Conservation (phyloP, 495 filamentous ascomycete genomes). For the Aspergillus hancockii region DNA sequence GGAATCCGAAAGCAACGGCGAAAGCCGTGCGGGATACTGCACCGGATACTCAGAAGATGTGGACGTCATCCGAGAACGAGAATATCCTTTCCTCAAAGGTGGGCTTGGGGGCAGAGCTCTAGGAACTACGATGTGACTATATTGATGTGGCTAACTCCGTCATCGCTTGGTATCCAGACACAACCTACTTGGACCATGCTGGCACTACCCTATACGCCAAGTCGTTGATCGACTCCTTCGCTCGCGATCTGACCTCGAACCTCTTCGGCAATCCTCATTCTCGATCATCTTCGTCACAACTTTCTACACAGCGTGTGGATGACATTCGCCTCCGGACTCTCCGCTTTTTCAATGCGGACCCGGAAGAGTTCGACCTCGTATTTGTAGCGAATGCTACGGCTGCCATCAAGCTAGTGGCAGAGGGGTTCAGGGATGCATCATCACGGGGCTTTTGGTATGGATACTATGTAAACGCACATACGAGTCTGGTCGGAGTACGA, state of each 20-base stretch:
- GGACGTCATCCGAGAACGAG: slow-evolving; percentile 64
- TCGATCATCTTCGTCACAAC: slow-evolving; percentile 76
- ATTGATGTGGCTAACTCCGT: background rate
- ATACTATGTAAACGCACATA: slow-evolving; percentile 85
- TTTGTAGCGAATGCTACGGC: slow-evolving; percentile 94
- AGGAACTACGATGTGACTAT: background rate
- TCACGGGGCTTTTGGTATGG: slow-evolving; percentile 72
- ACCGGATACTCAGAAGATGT: slow-evolving; percentile 64
- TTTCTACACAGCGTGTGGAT: slow-evolving; percentile 72
- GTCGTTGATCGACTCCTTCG: slow-evolving; percentile 77
- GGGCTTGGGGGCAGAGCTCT: slow-evolving; percentile 17
- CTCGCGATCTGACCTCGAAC: slow-evolving; percentile 70
- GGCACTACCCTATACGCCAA: slow-evolving; percentile 82
- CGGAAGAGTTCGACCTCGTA: slow-evolving; percentile 80
- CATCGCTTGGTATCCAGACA: slow-evolving; percentile 46
- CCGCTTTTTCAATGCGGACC: slow-evolving; percentile 81
- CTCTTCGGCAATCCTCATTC: slow-evolving; percentile 94
- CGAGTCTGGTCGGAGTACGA: slow-evolving; percentile 80
- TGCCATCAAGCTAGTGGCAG: slow-evolving; percentile 81
- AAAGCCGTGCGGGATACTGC: slow-evolving; percentile 19
- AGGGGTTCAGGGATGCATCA: slow-evolving; percentile 64
- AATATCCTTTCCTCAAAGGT: slow-evolving; percentile 89
- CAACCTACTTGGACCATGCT: slow-evolving; percentile 90
- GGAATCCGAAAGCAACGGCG: slow-evolving; percentile 5
- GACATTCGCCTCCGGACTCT: slow-evolving; percentile 72